phyloP scores from a whole-genome alignment of 208 protist species.

The Novymonas esmeraldas region DNA sequence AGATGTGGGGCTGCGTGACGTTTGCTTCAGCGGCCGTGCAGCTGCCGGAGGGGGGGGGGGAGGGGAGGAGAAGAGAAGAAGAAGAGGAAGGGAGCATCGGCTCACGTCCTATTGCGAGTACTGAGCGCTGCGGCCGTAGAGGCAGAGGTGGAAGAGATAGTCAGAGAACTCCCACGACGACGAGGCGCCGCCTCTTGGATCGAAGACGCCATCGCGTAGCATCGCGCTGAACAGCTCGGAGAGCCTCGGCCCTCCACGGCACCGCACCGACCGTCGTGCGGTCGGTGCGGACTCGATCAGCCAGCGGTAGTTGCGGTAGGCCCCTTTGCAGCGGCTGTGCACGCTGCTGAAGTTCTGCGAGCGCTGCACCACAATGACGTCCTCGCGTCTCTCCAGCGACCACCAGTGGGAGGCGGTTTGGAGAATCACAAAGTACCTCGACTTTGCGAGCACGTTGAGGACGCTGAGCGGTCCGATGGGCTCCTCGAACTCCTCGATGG shows the following conservation, averaged over 20 bases:
- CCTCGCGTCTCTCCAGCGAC: constrained; percentile 55
- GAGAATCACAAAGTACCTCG: constrained; percentile 44
- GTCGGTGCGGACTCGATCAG: constrained; percentile 43
- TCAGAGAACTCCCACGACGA: constrained; percentile 36
- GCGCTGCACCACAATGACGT: constrained; percentile 55
- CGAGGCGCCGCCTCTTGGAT: constrained; percentile 27
- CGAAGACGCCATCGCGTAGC: constrained; percentile 27
- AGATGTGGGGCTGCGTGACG: background rate
- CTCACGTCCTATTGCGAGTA: too few species aligned
- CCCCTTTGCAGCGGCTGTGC: constrained; percentile 43
- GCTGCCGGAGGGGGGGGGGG: background rate
- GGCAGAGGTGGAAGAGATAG: constrained; percentile 32
- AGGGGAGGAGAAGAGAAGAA: background rate
- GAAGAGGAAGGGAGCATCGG: background rate
- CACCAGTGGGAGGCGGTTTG: constrained; percentile 62
- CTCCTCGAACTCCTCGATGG: constrained; percentile 53
- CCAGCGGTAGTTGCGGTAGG: constrained; percentile 43
- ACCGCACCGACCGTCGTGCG: constrained; percentile 23
- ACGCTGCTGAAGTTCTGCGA: constrained; percentile 59
- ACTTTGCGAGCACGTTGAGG: constrained; percentile 28
- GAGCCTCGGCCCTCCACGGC: constrained; percentile 10
- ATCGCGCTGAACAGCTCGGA: constrained; percentile 23
- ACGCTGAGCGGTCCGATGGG: constrained; percentile 24
- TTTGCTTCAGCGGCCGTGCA: too few species aligned
- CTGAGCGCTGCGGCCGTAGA: background rate